Base-by-base conservation (phyloP, 1,284 basidiomycete species). In the Trametes pubescens region DNA sequence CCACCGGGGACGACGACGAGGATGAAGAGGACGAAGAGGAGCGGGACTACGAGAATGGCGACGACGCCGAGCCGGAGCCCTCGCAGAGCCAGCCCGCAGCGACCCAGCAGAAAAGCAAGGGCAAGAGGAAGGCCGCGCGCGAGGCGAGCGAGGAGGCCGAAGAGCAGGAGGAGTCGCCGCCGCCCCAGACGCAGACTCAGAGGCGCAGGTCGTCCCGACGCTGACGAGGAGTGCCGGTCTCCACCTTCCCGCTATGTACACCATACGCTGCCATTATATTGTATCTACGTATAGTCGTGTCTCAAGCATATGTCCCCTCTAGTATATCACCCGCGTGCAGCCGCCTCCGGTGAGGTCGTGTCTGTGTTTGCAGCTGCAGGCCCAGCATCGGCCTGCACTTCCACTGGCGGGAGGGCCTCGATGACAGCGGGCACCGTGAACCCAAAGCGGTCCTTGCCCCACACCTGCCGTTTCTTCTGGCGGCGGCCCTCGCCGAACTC, bases 401-500 rank as follows among this genome's bases (percentile, higher is more conserved):
- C 80, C 11, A 64, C 34, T 22, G 56, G 24, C 13, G 22, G 32
- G 29, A 32, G 29, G 13, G 73, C 75, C 48, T 71, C 51, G 66
- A 65, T 53, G 4, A 71, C 57, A 8, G 29, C 29, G 46, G 71
- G 65, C 7, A 70, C 64, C 10, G 71, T 82, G 74, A 93, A 93
- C 34, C 92, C 91, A 71, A 93, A 92, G 59, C 80, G 80, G 58
- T 86, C 91, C 74, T 86, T 89, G 22, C 91, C 90, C 90, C 89
- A 92, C 48, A 90, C 86, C 69, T 86, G 84, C 71, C 83, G 81
- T 62, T 84, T 86, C 71, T 83, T 85, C 63, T 82, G 82, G 72
- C 82, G 86, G 35, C 85, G 81, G 6, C 91, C 92, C 73, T 96
- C 94, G 34, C 94, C 95, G 75, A 95, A 96, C 75, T 95, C 91